These are phyloP conservation scores for Phytopythium aichiense DNA, from an alignment of 352 stramenopile species.

Conservation along the genomic window DNA sequence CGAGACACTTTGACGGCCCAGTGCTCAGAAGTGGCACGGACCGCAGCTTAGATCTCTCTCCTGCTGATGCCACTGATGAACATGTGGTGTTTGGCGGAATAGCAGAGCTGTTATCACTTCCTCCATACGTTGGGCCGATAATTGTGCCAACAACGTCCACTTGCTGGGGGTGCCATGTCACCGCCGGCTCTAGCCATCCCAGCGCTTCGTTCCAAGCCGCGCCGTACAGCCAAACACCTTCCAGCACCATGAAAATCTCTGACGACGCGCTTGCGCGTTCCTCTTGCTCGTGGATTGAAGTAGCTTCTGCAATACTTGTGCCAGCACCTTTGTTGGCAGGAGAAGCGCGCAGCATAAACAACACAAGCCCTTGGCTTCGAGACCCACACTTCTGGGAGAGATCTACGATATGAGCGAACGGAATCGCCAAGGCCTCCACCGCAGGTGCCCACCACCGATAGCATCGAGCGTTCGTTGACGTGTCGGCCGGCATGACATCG, in stretches of 20 bases:
- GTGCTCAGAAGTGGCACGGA: not conserved
- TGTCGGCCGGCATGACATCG: not conserved
- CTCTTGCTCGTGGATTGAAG: not conserved
- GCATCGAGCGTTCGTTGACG: not conserved
- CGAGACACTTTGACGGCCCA: not conserved
- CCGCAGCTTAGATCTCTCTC: not conserved
- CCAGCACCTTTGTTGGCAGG: not conserved
- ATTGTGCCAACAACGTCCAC: not conserved
- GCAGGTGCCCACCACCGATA: not conserved
- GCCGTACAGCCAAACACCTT: not conserved
- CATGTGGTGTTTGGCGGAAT: too few species aligned
- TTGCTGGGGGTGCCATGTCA: not conserved
- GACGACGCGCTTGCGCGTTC: not conserved
- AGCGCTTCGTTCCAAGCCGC: not conserved
- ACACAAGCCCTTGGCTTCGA: not conserved
- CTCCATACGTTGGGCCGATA: not conserved
- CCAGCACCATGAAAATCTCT: not conserved
- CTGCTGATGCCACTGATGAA: not conserved
- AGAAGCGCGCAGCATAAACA: not conserved
- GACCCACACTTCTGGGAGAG: not conserved
- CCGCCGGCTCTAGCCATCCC: not conserved
- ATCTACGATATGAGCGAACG: not conserved
- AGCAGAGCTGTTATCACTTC: not conserved
- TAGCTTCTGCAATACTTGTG: not conserved
- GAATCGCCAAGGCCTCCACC: not conserved